Percentiles rank a stretch among this genome's conserved stretches.
Evolutionary conservation across 305 asterid species (phyloP).

Genomic region (Ilex paraguariensis): DNA sequence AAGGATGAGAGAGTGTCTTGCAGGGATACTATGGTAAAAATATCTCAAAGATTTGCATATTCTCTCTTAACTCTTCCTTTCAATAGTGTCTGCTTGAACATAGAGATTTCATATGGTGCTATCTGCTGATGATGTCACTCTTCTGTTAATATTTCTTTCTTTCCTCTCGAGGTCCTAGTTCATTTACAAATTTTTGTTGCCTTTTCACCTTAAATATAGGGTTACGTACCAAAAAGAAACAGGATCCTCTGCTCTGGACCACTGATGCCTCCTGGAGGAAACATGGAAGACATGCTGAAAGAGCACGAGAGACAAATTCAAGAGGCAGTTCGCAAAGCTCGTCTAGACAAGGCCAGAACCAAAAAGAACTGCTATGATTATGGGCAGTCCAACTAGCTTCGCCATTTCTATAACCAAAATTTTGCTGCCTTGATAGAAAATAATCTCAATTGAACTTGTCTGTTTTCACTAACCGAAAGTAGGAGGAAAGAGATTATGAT

Average conservation of each 20-base stretch:
- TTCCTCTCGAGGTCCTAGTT: constrained; percentile 13
- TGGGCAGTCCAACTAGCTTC: constrained; percentile 9
- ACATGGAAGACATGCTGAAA: constrained; percentile 92
- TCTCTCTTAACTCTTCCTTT: no score
- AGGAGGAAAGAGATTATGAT: no score
- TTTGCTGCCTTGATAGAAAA: constrained; percentile 8
- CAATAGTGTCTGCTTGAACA: neutral
- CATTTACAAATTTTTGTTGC: no score
- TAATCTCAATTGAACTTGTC: neutral
- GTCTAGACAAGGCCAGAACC: constrained; percentile 42
- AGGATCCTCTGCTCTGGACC: constrained; percentile 86
- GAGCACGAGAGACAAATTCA: constrained; percentile 91
- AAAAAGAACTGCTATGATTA: constrained; percentile 25
- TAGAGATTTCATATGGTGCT: no score
- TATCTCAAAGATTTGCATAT: no score
- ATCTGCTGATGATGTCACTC: neutral
- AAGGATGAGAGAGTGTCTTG: constrained; percentile 10
- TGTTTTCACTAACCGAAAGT: no score
- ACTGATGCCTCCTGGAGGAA: constrained; percentile 84
- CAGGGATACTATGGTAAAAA: no score
- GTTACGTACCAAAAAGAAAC: constrained; percentile 48
- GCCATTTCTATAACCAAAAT: constrained; percentile 5
- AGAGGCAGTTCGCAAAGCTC: constrained; percentile 84
- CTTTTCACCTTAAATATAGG: constrained; percentile 20
- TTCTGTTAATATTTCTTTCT: constrained; percentile 1